Evolutionary conservation across 768 basidiomycete genomes (phyloP), one percentile per base, ranked within the genome.

Genomic region (Lactarius sanguifluus): DNA sequence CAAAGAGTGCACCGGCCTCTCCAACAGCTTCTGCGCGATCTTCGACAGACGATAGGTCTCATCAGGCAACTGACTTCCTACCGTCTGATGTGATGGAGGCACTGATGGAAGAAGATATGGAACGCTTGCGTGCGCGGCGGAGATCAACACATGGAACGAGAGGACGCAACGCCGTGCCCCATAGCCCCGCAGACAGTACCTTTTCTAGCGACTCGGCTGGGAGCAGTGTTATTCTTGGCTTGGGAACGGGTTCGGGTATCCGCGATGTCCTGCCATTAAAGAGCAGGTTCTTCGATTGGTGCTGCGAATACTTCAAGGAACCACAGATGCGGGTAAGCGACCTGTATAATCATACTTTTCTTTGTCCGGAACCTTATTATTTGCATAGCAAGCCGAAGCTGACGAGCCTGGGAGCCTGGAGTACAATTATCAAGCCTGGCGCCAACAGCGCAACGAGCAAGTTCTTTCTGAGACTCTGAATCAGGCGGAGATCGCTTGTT

Each of bases 391-490:
- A 86, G 86, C 92, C 8, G 96, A 98, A 74, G 88, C 88, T 2
- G 96, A 98, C 74, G 97, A 99, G 75, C 95, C 96, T 28, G 97
- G 97, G 2, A 96, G 93, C 70, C 79, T 91, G 38, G 87, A 90
- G 70, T 98, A 96, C 73, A 98, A 97, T 73, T 91, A 96, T 73
- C 96, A 97, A 73, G 86, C 95, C 0, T 98, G 96, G 96, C 82
- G 96, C 69, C 90, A 96, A 71, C 84, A 89, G 69, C 87, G 95
- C 60, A 97, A 97, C 72, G 95, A 98, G 70, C 82, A 86, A 64
- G 84, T 95, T 58, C 80, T 87, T 23, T 76, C 81, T 38, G 86
- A 90, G 72, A 94, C 92, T 5, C 79, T 83, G 62, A 77, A 82
- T 16, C 90, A 94, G 72, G 85, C 88, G 36, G 80, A 84, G n/a